Evolutionary conservation across 257 asterid genomes (phyloP), one percentile per base, ranked within the genome.

Genomic region (Verbena officinalis): DNA sequence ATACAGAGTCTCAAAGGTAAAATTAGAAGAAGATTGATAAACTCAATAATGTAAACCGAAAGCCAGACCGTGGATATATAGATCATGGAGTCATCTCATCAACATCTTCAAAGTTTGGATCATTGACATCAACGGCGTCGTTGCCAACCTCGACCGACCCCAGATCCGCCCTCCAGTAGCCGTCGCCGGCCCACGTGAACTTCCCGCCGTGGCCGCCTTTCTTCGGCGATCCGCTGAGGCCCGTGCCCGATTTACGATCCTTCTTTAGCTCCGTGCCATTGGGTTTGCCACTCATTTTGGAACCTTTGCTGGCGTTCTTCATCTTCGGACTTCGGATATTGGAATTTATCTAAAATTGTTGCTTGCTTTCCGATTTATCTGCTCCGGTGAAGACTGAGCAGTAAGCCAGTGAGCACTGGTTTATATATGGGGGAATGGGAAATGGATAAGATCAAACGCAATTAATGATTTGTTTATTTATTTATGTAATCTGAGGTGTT

Each of bases 121-220:
- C 89, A 4, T 86, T 81, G 45, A 74, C 78, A 57, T 85, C 91
- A 40, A 81, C 13, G 34, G 73, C 78, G 14, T 64, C 79, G 61
- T 75, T 75, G 39, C 44, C 76, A 59, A 53, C 20, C 65, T 45
- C 46, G 0, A n/a, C n/a, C n/a, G n/a, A n/a, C n/a, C 81, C 84
- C 0, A 88, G 75, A 73, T 86, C 91, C 9, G 57, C 91, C 7
- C 54, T 55, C 0, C 89, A 89, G 79, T 72, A 85, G 1, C 88
- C 95, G 48, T 83, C 96, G 56, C 97, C 97, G 42, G 78, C 73
- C 97, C 95, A 90, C 2, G 97, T 90, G 78, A 76, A 90, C 75
- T 85, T 90, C 13, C 97, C 97, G 13, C 97, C 97, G 0, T 79
- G 85, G 27, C 97, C 97, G 4, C 95, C 90, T 75, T 90, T 90